phyloP scores from a whole-genome alignment of 176 grass and related monocot genomes.

The Hyparrhenia diplandra region DNA sequence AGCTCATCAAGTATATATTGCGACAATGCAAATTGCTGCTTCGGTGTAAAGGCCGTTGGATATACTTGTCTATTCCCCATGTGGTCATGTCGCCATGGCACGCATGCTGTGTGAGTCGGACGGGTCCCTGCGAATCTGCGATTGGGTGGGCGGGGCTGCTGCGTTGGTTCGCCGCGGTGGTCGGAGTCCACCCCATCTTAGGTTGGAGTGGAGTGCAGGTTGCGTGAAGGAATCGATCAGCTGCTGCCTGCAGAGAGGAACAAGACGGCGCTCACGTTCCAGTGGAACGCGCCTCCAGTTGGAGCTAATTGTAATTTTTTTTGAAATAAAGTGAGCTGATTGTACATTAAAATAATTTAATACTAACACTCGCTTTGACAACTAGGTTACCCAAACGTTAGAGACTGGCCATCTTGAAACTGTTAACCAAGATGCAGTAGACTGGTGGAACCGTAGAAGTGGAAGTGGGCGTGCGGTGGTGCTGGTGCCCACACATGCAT shows the following conservation, averaged over 20 bases:
- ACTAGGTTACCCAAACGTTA: too few relatives aligned
- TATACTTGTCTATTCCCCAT: neutral
- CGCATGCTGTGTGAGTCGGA: neutral
- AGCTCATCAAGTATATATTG: neutral
- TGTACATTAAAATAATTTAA: too few relatives aligned
- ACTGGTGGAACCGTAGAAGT: too few relatives aligned
- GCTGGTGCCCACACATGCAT: too few relatives aligned
- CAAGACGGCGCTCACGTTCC: neutral
- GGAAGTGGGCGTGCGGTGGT: too few relatives aligned
- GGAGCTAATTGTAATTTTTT: too few relatives aligned
- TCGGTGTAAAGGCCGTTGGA: neutral
- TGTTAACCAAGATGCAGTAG: too few relatives aligned
- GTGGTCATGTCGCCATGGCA: neutral
- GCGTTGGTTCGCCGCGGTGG: constrained; percentile 42
- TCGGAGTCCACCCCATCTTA: neutral
- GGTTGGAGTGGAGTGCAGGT: neutral
- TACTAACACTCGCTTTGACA: too few relatives aligned
- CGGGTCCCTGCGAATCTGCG: neutral
- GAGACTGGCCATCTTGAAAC: too few relatives aligned
- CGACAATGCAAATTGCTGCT: neutral
- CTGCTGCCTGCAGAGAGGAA: neutral
- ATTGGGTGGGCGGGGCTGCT: neutral
- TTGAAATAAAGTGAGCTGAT: too few relatives aligned
- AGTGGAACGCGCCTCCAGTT: neutral
- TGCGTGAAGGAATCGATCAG: constrained; percentile 41